phyloP scores from a whole-genome alignment of 2,329 filamentous ascomycete genomes.

The Penicillium sp. region DNA sequence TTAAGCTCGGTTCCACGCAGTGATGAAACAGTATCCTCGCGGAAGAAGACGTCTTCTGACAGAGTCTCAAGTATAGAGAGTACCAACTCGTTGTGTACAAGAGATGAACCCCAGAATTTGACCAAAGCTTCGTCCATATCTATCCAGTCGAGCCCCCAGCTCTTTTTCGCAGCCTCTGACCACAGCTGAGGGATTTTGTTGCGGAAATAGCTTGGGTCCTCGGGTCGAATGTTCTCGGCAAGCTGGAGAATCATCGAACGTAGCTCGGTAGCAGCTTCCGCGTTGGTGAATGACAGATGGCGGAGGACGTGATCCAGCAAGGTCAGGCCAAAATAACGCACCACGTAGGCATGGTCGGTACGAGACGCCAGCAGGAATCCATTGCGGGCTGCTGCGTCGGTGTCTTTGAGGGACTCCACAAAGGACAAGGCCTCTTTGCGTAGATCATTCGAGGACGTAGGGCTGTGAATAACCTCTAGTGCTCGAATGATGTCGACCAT shows the following conservation, averaged over 20 bases:
- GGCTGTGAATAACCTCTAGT: slow-evolving; percentile 80
- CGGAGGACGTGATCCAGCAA: slow-evolving; percentile 86
- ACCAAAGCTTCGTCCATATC: slow-evolving; percentile 87
- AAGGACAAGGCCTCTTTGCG: slow-evolving; percentile 80
- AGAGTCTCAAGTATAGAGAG: slow-evolving; percentile 84
- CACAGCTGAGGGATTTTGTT: slow-evolving; percentile 95
- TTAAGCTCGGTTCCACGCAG: slow-evolving; percentile 80
- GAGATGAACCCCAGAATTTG: slow-evolving; percentile 66
- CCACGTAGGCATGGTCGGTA: slow-evolving; percentile 69
- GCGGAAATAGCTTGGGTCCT: slow-evolving; percentile 77
- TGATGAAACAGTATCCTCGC: slow-evolving; percentile 81
- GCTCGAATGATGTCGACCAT: slow-evolving; percentile 68
- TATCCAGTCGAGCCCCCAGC: slow-evolving; percentile 90
- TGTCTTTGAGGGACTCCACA: slow-evolving; percentile 79
- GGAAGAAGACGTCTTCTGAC: slow-evolving; percentile 89
- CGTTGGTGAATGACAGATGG: slow-evolving; percentile 71
- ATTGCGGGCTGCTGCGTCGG: slow-evolving; percentile 74
- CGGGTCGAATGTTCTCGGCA: slow-evolving; percentile 65
- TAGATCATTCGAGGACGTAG: slow-evolving; percentile 73
- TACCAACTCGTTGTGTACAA: slow-evolving; percentile 78
- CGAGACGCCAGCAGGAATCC: slow-evolving; percentile 80
- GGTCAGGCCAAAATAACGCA: slow-evolving; percentile 91
- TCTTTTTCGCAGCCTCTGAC: slow-evolving; percentile 90
- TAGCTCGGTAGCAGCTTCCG: slow-evolving; percentile 65
- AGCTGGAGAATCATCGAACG: slow-evolving; percentile 76